phyloP scores from a whole-genome alignment of 768 basidiomycete species.

The Lactifluus volemus region DNA sequence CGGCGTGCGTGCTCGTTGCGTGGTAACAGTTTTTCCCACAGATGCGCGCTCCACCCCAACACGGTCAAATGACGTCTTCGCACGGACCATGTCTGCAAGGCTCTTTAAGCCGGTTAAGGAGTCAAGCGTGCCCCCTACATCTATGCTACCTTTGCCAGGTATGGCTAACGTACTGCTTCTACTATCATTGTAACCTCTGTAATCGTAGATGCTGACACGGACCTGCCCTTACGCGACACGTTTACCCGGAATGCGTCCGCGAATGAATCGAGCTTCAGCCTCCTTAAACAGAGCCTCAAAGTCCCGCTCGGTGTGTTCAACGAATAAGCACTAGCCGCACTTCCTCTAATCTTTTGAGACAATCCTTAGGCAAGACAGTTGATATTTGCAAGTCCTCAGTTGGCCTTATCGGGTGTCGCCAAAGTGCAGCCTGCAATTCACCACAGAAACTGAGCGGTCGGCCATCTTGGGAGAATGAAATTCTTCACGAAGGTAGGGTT shows the following conservation, averaged over 20 bases:
- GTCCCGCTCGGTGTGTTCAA: conserved; percentile 58
- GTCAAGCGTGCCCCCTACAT: neutral
- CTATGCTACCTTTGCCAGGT: conserved; percentile 4
- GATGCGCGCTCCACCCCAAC: neutral
- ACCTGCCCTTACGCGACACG: conserved; percentile 3
- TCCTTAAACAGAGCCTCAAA: conserved; percentile 63
- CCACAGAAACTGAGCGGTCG: conserved; percentile 21
- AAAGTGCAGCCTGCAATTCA: conserved; percentile 13
- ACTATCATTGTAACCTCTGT: neutral
- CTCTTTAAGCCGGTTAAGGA: conserved; percentile 3
- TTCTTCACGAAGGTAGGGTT: conserved; percentile 36
- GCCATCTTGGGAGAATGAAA: conserved; percentile 42
- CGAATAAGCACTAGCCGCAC: too few relatives aligned
- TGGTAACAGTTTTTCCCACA: neutral
- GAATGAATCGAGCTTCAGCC: conserved; percentile 35
- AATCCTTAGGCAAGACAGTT: conserved; percentile 50
- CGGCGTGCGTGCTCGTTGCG: neutral
- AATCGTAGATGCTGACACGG: conserved; percentile 12
- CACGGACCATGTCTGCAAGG: conserved; percentile 4
- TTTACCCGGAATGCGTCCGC: conserved; percentile 13
- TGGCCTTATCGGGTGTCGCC: conserved; percentile 9
- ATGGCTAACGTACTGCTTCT: conserved; percentile 27
- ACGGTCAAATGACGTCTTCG: neutral
- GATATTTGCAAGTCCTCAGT: conserved; percentile 58
- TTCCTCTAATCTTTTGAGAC: neutral